Evolutionary conservation across 1,284 basidiomycete species (phyloP).

Genomic region (Earliella scabrosa): DNA sequence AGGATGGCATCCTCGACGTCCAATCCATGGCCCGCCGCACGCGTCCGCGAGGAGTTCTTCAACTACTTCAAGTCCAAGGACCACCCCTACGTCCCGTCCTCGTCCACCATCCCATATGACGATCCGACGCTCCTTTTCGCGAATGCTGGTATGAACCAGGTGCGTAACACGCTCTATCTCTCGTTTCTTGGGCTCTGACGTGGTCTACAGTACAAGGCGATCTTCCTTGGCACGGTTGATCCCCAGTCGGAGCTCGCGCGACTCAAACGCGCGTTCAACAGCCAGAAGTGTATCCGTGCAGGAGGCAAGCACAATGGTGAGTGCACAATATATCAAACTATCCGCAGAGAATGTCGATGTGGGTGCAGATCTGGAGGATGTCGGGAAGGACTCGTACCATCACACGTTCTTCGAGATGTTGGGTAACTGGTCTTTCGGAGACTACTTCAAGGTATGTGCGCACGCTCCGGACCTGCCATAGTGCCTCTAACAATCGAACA

Average conservation of each 20-base stretch:
- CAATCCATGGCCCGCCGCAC: constrained; percentile 66
- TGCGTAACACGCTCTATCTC: constrained; percentile 31
- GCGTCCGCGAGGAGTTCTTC: constrained; percentile 77
- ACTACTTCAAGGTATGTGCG: constrained; percentile 91
- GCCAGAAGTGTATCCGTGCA: constrained; percentile 97
- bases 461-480: too few relatives aligned
- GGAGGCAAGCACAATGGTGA: constrained; percentile 98
- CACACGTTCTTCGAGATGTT: constrained; percentile 99
- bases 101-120: constrained; percentile 94
- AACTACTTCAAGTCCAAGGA: constrained; percentile 79
- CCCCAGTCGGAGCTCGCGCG: constrained; percentile 89
- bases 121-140: constrained; percentile 97
- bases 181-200: constrained; percentile 7
- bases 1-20: constrained; percentile 19
- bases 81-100: constrained; percentile 94
- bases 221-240: constrained; percentile 96
- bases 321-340: constrained; percentile 10
- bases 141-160: constrained; percentile 98
- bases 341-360: constrained; percentile 12
- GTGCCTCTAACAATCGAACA: constrained; percentile 37
- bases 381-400: constrained; percentile 96
- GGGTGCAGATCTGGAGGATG: constrained; percentile 89
- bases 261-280: constrained; percentile 93
- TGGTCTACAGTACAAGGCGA: constrained; percentile 84
- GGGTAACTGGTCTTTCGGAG: constrained; percentile 99